Evolutionary conservation across 495 filamentous ascomycete genomes (phyloP).

Genomic region (Pseudomonodictys pantanalensis): DNA sequence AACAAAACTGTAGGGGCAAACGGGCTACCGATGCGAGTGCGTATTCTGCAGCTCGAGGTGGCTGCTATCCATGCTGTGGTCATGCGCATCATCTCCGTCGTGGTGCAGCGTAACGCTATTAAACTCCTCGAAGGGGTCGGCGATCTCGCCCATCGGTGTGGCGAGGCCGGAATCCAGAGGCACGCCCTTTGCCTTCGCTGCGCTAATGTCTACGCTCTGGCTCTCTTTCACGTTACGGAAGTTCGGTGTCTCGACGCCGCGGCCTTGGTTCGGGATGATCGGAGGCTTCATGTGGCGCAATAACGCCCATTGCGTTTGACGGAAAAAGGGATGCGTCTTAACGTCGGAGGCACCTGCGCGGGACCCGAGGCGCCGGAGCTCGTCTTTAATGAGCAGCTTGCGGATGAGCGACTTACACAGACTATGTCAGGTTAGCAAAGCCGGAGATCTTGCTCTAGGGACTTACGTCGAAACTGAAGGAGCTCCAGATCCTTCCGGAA

Average conservation of each 20-base stretch:
- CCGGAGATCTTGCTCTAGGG: slow-evolving; percentile 2
- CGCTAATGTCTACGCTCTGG: slow-evolving; percentile 87
- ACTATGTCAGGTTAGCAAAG: slow-evolving; percentile 47
- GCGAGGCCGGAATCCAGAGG: slow-evolving; percentile 79
- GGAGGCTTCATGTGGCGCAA: slow-evolving; percentile 98
- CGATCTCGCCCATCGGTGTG: slow-evolving; percentile 77
- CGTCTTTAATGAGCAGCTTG: slow-evolving; percentile 96
- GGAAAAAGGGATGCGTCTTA: slow-evolving; percentile 95
- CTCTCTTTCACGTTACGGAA: slow-evolving; percentile 98
- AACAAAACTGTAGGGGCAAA: not conserved
- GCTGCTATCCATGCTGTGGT: slow-evolving; percentile 12
- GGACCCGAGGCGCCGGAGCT: slow-evolving; percentile 89
- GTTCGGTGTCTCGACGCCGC: slow-evolving; percentile 89
- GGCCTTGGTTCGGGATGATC: slow-evolving; percentile 90
- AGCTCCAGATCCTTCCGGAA: slow-evolving; percentile 81
- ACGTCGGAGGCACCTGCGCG: slow-evolving; percentile 95
- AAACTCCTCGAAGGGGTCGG: slow-evolving; percentile 98
- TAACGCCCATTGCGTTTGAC: slow-evolving; percentile 91
- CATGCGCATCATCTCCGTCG: slow-evolving; percentile 90
- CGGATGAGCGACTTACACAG: slow-evolving; percentile 95
- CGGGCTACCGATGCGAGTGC: slow-evolving; percentile 6
- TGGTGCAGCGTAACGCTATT: slow-evolving; percentile 98
- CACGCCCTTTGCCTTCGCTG: slow-evolving; percentile 61
- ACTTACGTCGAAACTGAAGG: slow-evolving; percentile 89
- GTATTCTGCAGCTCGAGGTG: slow-evolving; percentile 9